These are phyloP conservation scores for Eucalyptus urophylla DNA, from an alignment of 345 rosid species.

Conservation along the genomic window DNA sequence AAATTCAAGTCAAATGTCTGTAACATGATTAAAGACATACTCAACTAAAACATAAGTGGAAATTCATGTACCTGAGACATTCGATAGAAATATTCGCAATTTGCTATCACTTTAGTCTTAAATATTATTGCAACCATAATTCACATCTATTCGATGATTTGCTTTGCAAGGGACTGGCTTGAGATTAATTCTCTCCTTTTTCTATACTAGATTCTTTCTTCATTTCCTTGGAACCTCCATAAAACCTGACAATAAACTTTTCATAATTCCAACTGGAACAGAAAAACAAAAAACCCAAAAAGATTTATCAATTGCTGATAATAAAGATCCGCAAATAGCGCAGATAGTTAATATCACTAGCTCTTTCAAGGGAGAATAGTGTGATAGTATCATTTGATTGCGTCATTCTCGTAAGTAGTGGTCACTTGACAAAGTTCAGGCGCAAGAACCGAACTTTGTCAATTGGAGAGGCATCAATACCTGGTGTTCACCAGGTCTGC, in stretches of 20 bases:
- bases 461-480: neutral
- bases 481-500: neutral
- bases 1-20: no score
- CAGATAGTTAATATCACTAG: neutral
- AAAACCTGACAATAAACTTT: neutral
- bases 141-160: neutral
- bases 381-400: neutral
- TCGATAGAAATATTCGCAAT: no score
- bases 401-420: neutral
- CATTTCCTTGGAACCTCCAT: neutral
- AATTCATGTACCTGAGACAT: no score
- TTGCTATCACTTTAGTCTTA: neutral
- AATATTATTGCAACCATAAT: neutral
- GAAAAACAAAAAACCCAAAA: neutral
- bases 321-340: neutral
- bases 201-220: neutral
- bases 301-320: neutral
- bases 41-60: no score
- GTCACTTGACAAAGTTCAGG: neutral
- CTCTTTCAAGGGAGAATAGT: neutral
- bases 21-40: no score
- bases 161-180: neutral
- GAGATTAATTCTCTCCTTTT: neutral
- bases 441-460: neutral
- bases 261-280: neutral